A percentile compares a stretch with the other conserved stretches of the same genome.
Evolutionary conservation across 2,329 filamentous ascomycete genomes (phyloP).

Genomic region (Waltergamsia citrina): DNA sequence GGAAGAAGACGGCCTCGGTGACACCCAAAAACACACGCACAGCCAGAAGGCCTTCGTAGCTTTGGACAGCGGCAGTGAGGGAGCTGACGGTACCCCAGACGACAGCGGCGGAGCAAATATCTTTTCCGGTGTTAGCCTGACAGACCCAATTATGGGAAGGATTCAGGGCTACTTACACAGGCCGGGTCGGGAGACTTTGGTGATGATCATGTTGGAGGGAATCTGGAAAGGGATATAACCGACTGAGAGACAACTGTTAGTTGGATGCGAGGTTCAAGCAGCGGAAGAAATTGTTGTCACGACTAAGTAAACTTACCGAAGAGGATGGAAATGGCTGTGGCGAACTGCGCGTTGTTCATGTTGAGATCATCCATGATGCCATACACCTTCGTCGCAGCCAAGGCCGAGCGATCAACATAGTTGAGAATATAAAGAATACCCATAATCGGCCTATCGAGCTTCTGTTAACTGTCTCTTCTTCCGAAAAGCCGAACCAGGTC

Average conservation of each 20-base stretch:
- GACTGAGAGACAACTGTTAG: too few relatives aligned
- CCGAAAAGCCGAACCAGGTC: neutral
- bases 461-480: neutral
- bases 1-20: conserved; percentile 26
- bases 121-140: conserved; percentile 1
- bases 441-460: conserved; percentile 14
- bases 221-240: conserved; percentile 37
- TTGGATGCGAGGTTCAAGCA: conserved; percentile 14
- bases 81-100: conserved; percentile 36
- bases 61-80: conserved; percentile 21
- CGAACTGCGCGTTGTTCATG: conserved; percentile 23
- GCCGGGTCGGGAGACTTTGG: conserved; percentile 33
- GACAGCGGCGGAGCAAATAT: conserved; percentile 20
- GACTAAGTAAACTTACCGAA: conserved; percentile 15
- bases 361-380: conserved; percentile 27
- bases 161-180: conserved; percentile 13
- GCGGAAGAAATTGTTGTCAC: conserved; percentile 15
- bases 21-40: conserved; percentile 24
- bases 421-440: conserved; percentile 28
- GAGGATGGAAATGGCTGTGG: conserved; percentile 30
- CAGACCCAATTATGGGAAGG: neutral
- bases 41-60: conserved; percentile 20
- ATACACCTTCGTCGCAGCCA: conserved; percentile 26
- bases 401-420: conserved; percentile 26
- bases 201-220: conserved; percentile 36